A percentile compares a stretch with the other conserved stretches of the same genome.
These are phyloP conservation scores for Talaromyces rugulosus DNA, from an alignment of 2,329 filamentous ascomycete genomes.

Conservation along the genomic window DNA sequence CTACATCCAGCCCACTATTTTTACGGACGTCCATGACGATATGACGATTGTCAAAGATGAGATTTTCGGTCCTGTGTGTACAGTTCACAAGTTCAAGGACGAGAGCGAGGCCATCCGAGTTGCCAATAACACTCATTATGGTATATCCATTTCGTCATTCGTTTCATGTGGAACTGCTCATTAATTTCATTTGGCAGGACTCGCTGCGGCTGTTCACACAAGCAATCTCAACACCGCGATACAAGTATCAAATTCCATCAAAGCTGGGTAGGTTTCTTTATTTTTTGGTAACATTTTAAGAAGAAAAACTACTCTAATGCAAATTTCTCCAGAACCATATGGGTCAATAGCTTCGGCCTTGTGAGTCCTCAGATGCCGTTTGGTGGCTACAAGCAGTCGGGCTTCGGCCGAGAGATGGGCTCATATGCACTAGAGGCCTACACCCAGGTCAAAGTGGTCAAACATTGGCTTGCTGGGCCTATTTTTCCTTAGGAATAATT, in stretches of 20 bases:
- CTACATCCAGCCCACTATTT: conserved; percentile 69
- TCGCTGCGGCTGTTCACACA: conserved; percentile 4
- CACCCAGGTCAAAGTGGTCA: background rate
- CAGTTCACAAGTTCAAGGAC: conserved; percentile 49
- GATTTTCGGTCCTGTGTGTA: conserved; percentile 69
- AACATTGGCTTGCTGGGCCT: background rate
- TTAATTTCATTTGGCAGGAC: background rate
- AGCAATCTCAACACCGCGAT: background rate
- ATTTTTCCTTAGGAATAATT: background rate
- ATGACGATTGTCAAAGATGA: conserved; percentile 67
- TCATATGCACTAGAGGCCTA: background rate
- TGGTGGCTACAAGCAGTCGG: conserved; percentile 4
- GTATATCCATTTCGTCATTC: conserved; percentile 25
- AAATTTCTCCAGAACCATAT: conserved; percentile 1
- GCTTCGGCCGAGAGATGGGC: background rate
- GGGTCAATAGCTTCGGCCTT: conserved; percentile 2
- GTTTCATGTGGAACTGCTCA: background rate
- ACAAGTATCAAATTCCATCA: background rate
- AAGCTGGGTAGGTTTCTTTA: conserved; percentile 4
- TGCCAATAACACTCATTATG: conserved; percentile 71
- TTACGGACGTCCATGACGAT: conserved; percentile 49
- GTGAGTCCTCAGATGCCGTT: background rate
- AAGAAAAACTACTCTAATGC: background rate
- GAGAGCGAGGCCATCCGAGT: conserved; percentile 66
- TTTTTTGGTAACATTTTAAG: background rate